A percentile compares a stretch with the other conserved stretches of the same genome.
phyloP scores from a whole-genome alignment of 139 green algal genomes.

The Tetradesmus obliquus region DNA sequence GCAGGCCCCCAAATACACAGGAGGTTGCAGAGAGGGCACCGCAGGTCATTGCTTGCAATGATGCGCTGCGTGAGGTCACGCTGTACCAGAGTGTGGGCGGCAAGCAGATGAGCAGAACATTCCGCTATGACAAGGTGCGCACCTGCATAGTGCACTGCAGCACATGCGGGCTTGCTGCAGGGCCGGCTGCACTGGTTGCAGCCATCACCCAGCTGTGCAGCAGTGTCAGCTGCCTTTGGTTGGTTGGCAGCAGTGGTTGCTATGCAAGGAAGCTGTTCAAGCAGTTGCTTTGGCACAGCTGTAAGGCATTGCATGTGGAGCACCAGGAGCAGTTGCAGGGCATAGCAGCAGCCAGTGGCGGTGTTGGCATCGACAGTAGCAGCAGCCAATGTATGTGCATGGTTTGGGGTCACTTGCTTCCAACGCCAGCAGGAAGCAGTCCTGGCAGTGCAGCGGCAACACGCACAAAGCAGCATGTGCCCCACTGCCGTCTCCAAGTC shows the following conservation, averaged over 20 bases:
- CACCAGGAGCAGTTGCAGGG: neutral
- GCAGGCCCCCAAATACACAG: slow-evolving; percentile 82
- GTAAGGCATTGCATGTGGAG: neutral
- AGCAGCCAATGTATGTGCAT: neutral
- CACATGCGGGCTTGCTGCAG: neutral
- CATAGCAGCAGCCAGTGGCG: neutral
- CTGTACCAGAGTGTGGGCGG: slow-evolving; percentile 83
- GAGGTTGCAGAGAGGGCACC: slow-evolving; percentile 74
- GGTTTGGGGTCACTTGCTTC: no score
- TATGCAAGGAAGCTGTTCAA: neutral
- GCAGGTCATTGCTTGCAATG: slow-evolving; percentile 88
- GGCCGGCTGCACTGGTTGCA: neutral
- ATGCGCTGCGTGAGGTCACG: slow-evolving; percentile 82
- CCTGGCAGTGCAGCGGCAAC: neutral
- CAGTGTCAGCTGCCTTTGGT: neutral
- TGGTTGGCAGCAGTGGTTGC: neutral
- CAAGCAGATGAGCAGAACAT: slow-evolving; percentile 87
- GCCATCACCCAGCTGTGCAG: neutral
- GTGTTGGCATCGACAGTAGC: neutral
- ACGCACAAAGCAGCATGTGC: neutral
- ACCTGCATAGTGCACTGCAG: neutral
- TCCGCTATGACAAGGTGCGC: slow-evolving; percentile 94
- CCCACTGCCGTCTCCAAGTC: neutral
- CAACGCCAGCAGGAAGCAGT: neutral
- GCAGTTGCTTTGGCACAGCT: neutral